Base-by-base conservation (phyloP, 2,329 filamentous ascomycete genomes). In the Thelonectria discophora region DNA sequence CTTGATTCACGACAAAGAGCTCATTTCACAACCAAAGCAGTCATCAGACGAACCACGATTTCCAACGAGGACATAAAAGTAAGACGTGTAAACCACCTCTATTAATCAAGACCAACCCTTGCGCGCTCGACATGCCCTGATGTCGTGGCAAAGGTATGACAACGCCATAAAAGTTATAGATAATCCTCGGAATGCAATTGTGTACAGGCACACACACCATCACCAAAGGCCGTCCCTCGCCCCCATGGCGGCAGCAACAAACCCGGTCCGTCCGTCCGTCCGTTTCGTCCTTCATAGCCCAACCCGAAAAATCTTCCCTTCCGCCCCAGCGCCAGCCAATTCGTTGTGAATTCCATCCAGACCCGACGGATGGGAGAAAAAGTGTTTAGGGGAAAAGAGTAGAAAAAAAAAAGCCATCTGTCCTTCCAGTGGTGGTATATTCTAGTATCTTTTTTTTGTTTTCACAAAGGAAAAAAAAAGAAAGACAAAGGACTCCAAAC, bases 231-330 rank as follows among this genome's bases (percentile, higher is more conserved):
- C 45, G 18, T 58, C 48, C n/a, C 18, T 52, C 56, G 24, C 59
- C 48, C 60, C 13, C 30, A 58, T 42, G 51, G 59, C 55, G 49
- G 47, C 55, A 61, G 51, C 62, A 30, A 30, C 21, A 3, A 30
- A 30, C 27, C 27, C n/a, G n/a, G 27, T 30, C 27, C 27, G 21
- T 24, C 21, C 21, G 21, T 24, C 21, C 21, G 21, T 24, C 21
- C 21, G 21, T 24, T 24, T 34, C 42, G 24, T 40, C 47, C 55
- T 21, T 47, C 21, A 60, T 39, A 43, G 7, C 10, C 61, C 49
- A 32, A 65, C 64, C 55, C n/a, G n/a, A n/a, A 55, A 60, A 60
- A 59, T 64, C 58, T 21, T 62, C 43, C 66, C 58, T 21, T 62
- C 43, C 66, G 62, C 58, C 42, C 54, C 54, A 67, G 66, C 64